Conservation (phyloP, 306 rosid species). For the Lupinus albus region DNA sequence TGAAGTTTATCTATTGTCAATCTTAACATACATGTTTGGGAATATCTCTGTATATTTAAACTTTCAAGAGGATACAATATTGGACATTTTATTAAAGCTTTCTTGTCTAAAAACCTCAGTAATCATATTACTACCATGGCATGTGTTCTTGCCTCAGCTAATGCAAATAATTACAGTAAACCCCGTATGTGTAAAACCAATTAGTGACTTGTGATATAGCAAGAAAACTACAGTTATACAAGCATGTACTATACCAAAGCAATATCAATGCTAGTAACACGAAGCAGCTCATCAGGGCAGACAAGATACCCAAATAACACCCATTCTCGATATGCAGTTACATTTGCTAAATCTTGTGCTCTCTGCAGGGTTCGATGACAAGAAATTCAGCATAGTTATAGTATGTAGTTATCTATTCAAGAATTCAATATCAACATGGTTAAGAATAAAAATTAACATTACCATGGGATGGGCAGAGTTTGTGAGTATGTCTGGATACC, state of each 20-base stretch:
- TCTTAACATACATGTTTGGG: too few relatives aligned
- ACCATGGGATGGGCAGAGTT: slow-evolving; percentile 99
- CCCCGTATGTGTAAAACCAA: slow-evolving; percentile 30
- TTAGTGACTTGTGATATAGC: slow-evolving; percentile 31
- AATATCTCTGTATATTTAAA: too few relatives aligned
- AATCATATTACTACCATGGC: slow-evolving; percentile 3
- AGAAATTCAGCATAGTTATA: slow-evolving; percentile 32
- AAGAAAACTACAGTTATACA: slow-evolving; percentile 24
- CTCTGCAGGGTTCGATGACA: slow-evolving; percentile 59
- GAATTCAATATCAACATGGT: slow-evolving; percentile 33
- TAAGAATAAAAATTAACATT: slow-evolving; percentile 32
- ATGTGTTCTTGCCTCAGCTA: slow-evolving; percentile 6
- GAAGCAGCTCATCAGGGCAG: slow-evolving; percentile 98
- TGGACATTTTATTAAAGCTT: too few relatives aligned
- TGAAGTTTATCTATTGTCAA: too few relatives aligned
- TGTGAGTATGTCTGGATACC: slow-evolving; percentile 97
- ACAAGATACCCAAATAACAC: slow-evolving; percentile 97
- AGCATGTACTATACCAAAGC: slow-evolving; percentile 70
- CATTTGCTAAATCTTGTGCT: slow-evolving; percentile 98
- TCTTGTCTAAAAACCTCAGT: slow-evolving; percentile 1
- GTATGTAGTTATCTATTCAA: slow-evolving; percentile 37
- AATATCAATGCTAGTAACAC: slow-evolving; percentile 97
- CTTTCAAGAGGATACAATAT: too few relatives aligned
- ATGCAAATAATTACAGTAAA: slow-evolving; percentile 29
- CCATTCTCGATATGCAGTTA: slow-evolving; percentile 97